Base-by-base conservation (phyloP, 371 early-diverging fungal species). In the Rhizopus delemar region DNA sequence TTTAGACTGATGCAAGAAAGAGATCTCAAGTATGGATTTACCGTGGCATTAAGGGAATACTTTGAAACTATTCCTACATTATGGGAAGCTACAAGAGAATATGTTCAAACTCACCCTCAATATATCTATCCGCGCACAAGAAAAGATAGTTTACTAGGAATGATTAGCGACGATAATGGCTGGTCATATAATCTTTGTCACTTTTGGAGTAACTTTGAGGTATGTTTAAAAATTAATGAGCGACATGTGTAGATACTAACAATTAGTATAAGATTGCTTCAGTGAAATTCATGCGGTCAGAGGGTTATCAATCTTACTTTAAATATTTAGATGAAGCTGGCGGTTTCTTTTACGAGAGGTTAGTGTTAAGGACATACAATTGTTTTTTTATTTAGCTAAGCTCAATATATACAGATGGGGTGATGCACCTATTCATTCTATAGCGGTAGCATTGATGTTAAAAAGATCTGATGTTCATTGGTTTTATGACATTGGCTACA, bases 351-450 rank as follows among this genome's bases (percentile, higher is more conserved):
- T 96, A 97, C 67, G 99, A 98, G 73, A 80, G 94, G 78, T 82
- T 56, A 65, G 31, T 33, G 3, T 13, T 52, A 51, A 22, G 1
- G 22, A 22, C 22, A 2, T 2, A 22, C 22, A 22, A 2, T 22
- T 22, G 22, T 22, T 22, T 22, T 22, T 22, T 22, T 22, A 22
- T 2, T 22, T 22, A 2, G 22, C 22, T 22, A 22, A 22, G 22
- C 22, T 22, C 22, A 6, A 35, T 41, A 7, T 32, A 48, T 11
- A 16, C 51, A 78, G 77, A 50, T 97, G 97, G 96, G 96, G 97
- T 6, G 97, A 96, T 81, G 97, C 97, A 12, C 97, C 97, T 9
- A 88, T 97, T 3, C 97, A 96, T 59, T 92, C 93, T 4, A 77
- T 97, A 34, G 96, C 93, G 0, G 92, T 87, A 0, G 88, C 89